Evolutionary conservation across 305 asterid genomes (phyloP).

Genomic region (Fraxinus baroniana): DNA sequence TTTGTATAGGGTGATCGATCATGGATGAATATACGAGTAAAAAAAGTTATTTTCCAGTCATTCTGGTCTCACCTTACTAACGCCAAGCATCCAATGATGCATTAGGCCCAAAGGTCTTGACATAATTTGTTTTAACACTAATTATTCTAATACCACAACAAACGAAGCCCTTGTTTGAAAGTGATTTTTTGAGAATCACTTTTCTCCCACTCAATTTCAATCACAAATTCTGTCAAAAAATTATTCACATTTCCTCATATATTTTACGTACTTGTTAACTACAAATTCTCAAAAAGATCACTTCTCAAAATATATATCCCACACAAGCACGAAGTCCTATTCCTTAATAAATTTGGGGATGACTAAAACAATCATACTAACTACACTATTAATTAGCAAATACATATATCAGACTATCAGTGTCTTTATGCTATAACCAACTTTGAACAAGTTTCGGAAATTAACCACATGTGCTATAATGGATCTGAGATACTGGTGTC

Average conservation of each 20-base stretch:
- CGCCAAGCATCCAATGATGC: not conserved
- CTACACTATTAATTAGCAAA: not conserved
- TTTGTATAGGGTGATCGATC: not conserved
- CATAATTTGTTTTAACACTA: not conserved
- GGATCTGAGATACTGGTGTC: not conserved
- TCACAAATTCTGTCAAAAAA: not conserved
- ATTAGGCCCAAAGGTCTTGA: not conserved
- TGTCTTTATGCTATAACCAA: not conserved
- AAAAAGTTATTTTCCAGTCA: not conserved
- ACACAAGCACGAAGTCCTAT: not conserved
- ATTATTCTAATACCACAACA: not conserved
- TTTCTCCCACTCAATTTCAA: not conserved
- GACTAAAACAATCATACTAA: not conserved
- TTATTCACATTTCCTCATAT: not conserved
- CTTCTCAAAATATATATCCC: not conserved
- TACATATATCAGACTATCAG: not conserved
- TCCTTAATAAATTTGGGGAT: not conserved
- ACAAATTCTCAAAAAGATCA: not conserved
- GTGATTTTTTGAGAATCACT: not conserved
- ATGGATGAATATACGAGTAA: not conserved
- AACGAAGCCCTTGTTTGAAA: not conserved
- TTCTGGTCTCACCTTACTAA: not conserved
- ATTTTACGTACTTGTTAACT: not conserved
- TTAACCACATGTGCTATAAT: not conserved
- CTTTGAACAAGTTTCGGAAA: not conserved